Conservation (phyloP, 2,329 filamentous ascomycete species). For the Microcyclospora tardicrescens region DNA sequence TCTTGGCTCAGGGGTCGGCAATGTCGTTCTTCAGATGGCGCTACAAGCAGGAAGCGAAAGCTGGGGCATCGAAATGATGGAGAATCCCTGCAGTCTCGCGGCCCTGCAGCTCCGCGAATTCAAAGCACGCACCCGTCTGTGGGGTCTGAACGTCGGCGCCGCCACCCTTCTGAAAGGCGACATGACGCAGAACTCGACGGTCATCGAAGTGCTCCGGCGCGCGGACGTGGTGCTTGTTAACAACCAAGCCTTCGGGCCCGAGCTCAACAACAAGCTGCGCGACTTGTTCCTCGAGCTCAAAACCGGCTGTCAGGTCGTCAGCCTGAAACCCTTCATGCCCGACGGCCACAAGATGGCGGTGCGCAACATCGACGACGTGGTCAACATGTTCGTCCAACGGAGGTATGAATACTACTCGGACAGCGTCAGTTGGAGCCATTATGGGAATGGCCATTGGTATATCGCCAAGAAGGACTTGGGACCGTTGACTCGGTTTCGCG, state of each 20-base stretch:
- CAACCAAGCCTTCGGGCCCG: constrained; percentile 88
- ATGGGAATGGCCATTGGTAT: constrained; percentile 65
- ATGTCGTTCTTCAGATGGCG: constrained; percentile 87
- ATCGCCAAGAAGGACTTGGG: constrained; percentile 66
- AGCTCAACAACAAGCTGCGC: constrained; percentile 71
- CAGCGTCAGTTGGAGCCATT: constrained; percentile 80
- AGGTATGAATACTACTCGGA: constrained; percentile 54
- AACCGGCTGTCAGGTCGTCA: constrained; percentile 77
- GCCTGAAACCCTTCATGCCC: constrained; percentile 80
- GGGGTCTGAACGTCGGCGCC: constrained; percentile 70
- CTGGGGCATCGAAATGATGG: constrained; percentile 95
- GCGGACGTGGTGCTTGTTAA: constrained; percentile 97
- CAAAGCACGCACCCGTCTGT: constrained; percentile 67
- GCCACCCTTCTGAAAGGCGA: constrained; percentile 74
- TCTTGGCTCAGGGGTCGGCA: constrained; percentile 88
- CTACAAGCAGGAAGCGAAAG: constrained; percentile 87
- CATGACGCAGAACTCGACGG: constrained; percentile 60
- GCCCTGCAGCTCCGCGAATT: constrained; percentile 74
- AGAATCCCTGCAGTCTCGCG: constrained; percentile 72
- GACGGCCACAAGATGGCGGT: constrained; percentile 61
- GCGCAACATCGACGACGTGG: constrained; percentile 66
- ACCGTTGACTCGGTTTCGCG: constrained; percentile 36
- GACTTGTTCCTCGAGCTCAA: constrained; percentile 91
- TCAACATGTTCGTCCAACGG: constrained; percentile 68
- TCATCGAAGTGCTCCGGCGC: constrained; percentile 60